Base-by-base conservation (phyloP, 2,329 filamentous ascomycete genomes). In the Diplodia sapinea region DNA sequence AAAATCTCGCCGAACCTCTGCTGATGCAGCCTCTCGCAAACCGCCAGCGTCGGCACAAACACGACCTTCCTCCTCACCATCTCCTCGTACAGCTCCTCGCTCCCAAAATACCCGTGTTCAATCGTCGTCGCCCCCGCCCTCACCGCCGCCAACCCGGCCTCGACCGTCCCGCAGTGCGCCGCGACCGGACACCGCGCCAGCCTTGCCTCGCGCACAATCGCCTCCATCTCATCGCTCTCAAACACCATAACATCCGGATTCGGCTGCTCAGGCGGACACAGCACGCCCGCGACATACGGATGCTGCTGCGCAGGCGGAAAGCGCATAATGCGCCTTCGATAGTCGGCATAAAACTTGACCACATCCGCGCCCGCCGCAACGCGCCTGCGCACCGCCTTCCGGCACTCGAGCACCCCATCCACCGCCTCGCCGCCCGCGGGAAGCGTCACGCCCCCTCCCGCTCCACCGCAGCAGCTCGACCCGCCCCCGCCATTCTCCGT, bases 21-120 rank as follows among this genome's bases (percentile, higher is more conserved):
- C 57, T 49, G 49, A 20, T 66, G 63, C 40, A 66, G 20, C 26
- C 63, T 55, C 68, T 84, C 83, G 3, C 79, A 75, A 20, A 85
- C 80, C 0, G 83, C 76, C 2, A 87, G 76, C 1, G 85, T 87
- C 1, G 85, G 85, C 20, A 87, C 83, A 67, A 84, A 84, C 23
- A 87, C 83, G 0, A 77, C 79, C 0, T 74, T 74, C n/a, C 80
- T 77, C 29, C 80, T 75, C 17, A 71, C 74, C 83, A 87, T 83
- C 13, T 75, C 79, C 8, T 76, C 63, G 26, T 86, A 74, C 1
- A 83, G 74, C 40, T 81, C 81, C 1, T 74, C 70, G 62, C 68
- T 70, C 11, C 55, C 62, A 17, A 69, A 63, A 56, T 68, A 70
- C 1, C 73, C 75, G 55, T 78, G 75, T 71, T 78, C 76, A 20